phyloP scores from a whole-genome alignment of 2,329 filamentous ascomycete species.

The Cryphonectria nitschkei region DNA sequence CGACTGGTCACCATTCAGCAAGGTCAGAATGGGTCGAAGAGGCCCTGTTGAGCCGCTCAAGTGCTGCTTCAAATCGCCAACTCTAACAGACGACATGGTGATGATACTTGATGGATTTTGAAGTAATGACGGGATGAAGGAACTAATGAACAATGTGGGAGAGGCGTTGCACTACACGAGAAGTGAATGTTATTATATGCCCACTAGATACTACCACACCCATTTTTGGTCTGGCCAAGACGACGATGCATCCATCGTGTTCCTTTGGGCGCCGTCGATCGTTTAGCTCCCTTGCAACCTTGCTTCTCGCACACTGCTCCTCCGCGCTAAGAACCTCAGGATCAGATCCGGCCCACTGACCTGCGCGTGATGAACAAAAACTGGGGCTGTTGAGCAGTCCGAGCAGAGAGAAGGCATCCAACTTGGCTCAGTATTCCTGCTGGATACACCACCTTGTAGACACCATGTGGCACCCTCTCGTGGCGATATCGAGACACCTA shows the following conservation, averaged over 20 bases:
- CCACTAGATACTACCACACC: background rate
- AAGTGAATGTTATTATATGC: background rate
- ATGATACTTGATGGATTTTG: background rate
- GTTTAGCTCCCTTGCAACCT: background rate
- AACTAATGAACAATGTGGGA: background rate
- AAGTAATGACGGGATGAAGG: background rate
- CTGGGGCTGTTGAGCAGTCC: background rate
- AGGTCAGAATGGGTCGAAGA: slow-evolving; percentile 1
- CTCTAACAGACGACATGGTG: background rate
- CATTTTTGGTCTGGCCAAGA: background rate
- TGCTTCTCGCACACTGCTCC: background rate
- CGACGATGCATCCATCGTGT: background rate
- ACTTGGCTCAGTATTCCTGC: background rate
- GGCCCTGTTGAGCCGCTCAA: background rate
- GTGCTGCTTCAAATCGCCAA: background rate
- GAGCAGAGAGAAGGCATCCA: background rate
- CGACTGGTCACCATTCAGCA: slow-evolving; percentile 3
- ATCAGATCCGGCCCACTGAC: background rate
- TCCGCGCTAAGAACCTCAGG: background rate
- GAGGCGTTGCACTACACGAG: background rate
- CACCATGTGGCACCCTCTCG: background rate
- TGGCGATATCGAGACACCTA: background rate
- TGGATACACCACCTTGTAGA: background rate
- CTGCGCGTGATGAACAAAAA: background rate
- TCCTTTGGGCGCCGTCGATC: background rate